phyloP scores from a whole-genome alignment of 768 basidiomycete genomes.

The Rhodotorula sphaerocarpa region DNA sequence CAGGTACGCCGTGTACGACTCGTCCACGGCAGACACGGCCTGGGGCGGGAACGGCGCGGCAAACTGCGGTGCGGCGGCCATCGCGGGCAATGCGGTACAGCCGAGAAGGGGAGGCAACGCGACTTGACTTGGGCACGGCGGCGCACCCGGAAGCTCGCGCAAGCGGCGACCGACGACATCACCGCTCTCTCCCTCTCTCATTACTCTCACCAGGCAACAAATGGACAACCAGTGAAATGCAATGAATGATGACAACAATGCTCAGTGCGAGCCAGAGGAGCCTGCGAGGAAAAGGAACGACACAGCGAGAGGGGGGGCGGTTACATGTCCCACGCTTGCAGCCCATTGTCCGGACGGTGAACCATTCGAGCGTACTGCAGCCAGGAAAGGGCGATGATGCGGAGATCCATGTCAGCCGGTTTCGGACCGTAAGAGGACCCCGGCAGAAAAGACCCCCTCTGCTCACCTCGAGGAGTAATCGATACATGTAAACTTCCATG shows the following conservation, averaged over 20 bases:
- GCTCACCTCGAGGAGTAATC: slow-evolving; percentile 42
- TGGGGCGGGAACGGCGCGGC: slow-evolving; percentile 16
- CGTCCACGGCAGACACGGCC: slow-evolving; percentile 1
- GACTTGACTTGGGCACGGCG: no score
- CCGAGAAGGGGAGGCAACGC: no score
- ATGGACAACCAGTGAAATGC: background rate
- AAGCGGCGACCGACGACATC: no score
- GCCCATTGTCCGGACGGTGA: slow-evolving; percentile 28
- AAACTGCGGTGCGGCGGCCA: slow-evolving; percentile 8
- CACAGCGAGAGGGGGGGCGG: no score
- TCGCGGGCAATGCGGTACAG: background rate
- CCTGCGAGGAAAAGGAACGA: no score
- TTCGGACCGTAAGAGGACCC: background rate
- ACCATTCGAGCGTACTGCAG: slow-evolving; percentile 34
- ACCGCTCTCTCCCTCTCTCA: background rate
- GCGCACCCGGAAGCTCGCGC: no score
- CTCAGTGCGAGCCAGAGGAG: no score
- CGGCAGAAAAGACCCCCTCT: no score
- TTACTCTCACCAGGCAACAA: background rate
- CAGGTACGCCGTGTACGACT: slow-evolving; percentile 12
- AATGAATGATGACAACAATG: background rate
- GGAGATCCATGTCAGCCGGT: no score
- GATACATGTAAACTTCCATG: slow-evolving; percentile 45
- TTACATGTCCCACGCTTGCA: slow-evolving; percentile 26
- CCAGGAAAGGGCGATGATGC: background rate